These are phyloP conservation scores for Ascodesmis nigricans DNA, from an alignment of 495 filamentous ascomycete species.

Conservation along the genomic window DNA sequence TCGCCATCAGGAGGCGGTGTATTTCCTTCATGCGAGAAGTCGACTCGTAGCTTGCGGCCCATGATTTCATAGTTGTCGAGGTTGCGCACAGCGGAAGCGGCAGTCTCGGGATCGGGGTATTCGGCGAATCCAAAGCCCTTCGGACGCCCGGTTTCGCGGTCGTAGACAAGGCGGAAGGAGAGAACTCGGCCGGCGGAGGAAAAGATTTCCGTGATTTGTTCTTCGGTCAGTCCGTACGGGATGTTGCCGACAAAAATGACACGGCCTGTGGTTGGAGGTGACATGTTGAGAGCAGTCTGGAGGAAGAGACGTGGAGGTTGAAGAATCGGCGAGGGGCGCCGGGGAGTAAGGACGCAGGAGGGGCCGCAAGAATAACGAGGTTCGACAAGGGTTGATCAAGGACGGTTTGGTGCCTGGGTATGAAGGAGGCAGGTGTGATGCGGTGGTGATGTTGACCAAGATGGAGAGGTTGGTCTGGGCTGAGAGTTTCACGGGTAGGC, in stretches of 20 bases:
- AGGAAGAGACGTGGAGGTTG: background rate
- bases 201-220: constrained; percentile 82
- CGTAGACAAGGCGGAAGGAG: constrained; percentile 88
- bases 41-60: constrained; percentile 81
- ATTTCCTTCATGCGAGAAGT: constrained; percentile 70
- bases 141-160: constrained; percentile 79
- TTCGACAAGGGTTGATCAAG: no score
- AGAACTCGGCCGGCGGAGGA: constrained; percentile 66
- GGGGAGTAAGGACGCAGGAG: background rate
- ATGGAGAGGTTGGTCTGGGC: no score
- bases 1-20: constrained; percentile 25
- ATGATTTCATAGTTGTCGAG: constrained; percentile 91
- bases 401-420: no score
- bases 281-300: background rate
- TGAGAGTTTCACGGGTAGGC: no score
- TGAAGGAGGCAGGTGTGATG: no score
- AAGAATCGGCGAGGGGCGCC: background rate
- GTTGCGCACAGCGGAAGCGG: constrained; percentile 85
- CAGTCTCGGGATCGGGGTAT: constrained; percentile 72
- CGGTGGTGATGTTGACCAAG: no score
- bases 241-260: constrained; percentile 75
- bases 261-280: constrained; percentile 23
- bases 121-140: constrained; percentile 96
- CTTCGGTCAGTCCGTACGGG: constrained; percentile 72
- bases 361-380: background rate